Percentiles rank a stretch among this genome's conserved stretches.
Evolutionary conservation across 2,329 filamentous ascomycete genomes (phyloP).

Genomic region (Dissoconium aciculare): DNA sequence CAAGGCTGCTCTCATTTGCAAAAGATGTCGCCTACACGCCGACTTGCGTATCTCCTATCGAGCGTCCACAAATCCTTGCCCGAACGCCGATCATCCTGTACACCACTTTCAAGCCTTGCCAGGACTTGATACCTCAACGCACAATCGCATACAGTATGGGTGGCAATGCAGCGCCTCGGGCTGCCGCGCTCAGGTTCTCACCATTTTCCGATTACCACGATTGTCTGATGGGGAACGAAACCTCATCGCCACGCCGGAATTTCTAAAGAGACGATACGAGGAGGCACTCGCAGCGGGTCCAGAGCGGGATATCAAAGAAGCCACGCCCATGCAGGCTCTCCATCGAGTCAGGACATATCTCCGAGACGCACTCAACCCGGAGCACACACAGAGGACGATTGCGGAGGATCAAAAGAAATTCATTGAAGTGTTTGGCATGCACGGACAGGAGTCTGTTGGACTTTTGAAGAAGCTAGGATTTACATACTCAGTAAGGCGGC

Average conservation of each 20-base stretch:
- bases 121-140: constrained; percentile 6
- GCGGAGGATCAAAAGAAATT: constrained; percentile 49
- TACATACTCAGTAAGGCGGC: constrained; percentile 22
- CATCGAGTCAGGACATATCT: constrained; percentile 45
- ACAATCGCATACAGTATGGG: constrained; percentile 24
- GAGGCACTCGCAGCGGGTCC: constrained; percentile 37
- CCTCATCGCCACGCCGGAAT: constrained; percentile 39
- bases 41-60: constrained; percentile 42
- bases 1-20: constrained; percentile 46
- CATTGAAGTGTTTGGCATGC: constrained; percentile 42
- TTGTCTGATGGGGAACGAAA: constrained; percentile 35
- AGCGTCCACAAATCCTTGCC: constrained; percentile 30
- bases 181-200: constrained; percentile 40
- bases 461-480: constrained; percentile 47
- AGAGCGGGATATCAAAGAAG: constrained; percentile 37
- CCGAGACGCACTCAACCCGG: constrained; percentile 39
- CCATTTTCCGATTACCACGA: constrained; percentile 39
- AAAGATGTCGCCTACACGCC: constrained; percentile 47
- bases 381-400: constrained; percentile 39
- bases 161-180: constrained; percentile 46
- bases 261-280: constrained; percentile 40
- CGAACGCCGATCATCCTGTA: constrained; percentile 37
- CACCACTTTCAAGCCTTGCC: constrained; percentile 40
- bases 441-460: constrained; percentile 39
- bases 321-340: constrained; percentile 40